phyloP scores from a whole-genome alignment of 306 rosid species.

The Spatholobus suberectus region DNA sequence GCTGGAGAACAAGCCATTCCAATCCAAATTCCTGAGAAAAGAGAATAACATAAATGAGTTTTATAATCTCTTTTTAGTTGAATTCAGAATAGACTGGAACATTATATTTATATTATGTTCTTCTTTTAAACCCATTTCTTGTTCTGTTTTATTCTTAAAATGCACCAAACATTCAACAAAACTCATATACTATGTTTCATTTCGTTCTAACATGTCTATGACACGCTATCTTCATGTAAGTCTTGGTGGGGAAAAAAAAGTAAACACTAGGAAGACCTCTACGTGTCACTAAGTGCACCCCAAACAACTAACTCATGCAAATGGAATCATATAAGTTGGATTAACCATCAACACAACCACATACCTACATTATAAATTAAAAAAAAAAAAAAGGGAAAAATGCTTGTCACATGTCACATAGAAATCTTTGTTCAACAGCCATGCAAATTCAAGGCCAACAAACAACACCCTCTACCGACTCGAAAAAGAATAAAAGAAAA shows the following conservation, averaged over 20 bases:
- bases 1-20: conserved; percentile 63
- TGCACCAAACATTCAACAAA: neutral
- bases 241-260: too few relatives aligned
- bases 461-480: too few relatives aligned
- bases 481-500: too few relatives aligned
- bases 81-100: neutral
- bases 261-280: too few relatives aligned
- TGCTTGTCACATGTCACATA: neutral
- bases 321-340: neutral
- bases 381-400: neutral
- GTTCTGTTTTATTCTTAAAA: neutral
- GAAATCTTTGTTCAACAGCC: neutral
- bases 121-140: neutral
- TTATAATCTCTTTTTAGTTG: neutral
- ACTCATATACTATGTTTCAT: too few relatives aligned
- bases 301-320: neutral
- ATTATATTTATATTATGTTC: neutral
- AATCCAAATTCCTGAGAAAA: conserved; percentile 56
- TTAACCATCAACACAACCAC: neutral
- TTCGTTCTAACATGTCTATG: too few relatives aligned
- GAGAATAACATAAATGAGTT: neutral
- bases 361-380: neutral
- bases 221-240: too few relatives aligned
- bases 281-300: neutral
- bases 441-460: neutral